Percentiles rank a stretch among this genome's conserved stretches.
These are phyloP conservation scores for Alternaria brassicicola DNA, from an alignment of 2,329 filamentous ascomycete species.

Conservation along the genomic window DNA sequence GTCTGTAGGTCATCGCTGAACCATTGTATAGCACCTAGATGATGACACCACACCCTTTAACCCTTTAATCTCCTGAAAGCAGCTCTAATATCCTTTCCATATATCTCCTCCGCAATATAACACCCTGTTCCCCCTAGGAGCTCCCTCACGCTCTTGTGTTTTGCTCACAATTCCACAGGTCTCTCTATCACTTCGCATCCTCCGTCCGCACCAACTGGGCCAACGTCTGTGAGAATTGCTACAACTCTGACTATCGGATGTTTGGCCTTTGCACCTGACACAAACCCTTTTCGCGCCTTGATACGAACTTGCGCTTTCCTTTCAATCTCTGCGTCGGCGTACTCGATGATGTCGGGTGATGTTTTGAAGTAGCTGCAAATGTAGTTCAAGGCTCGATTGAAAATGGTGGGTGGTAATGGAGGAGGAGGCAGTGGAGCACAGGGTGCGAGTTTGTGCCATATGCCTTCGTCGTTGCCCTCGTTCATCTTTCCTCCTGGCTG, in stretches of 20 bases:
- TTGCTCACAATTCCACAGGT: slow-evolving; percentile 5
- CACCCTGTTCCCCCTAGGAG: neutral
- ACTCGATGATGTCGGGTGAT: neutral
- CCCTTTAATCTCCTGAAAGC: slow-evolving; percentile 5
- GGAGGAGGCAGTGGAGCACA: no score
- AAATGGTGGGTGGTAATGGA: neutral
- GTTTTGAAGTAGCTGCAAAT: neutral
- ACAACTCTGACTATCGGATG: neutral
- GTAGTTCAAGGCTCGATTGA: neutral
- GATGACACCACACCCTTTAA: neutral
- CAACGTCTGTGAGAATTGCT: neutral
- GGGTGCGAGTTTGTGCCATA: neutral
- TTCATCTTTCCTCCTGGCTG: neutral
- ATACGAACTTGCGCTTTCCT: neutral
- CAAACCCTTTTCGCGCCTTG: neutral
- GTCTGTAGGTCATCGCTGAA: neutral
- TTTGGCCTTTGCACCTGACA: no score
- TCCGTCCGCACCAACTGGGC: no score
- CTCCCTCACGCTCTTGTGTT: slow-evolving; percentile 10
- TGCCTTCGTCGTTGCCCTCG: neutral
- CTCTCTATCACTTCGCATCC: neutral
- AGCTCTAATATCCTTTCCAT: slow-evolving; percentile 7
- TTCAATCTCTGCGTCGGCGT: neutral
- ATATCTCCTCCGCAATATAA: slow-evolving; percentile 2
- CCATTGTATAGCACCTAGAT: neutral